Conservation (phyloP, 306 rosid genomes). For the Medicago lupulina region DNA sequence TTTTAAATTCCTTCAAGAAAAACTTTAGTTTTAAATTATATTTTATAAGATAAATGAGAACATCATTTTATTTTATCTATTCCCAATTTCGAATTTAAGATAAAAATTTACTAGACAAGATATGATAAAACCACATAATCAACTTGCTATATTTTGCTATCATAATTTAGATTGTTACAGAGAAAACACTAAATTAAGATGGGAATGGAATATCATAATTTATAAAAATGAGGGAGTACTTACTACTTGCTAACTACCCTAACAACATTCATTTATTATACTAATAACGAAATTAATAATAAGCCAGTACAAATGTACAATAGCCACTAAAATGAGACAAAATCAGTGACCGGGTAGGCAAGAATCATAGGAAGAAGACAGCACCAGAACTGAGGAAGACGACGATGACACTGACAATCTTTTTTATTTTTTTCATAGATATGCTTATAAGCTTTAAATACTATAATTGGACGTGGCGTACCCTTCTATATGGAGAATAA, state of each 20-base stretch:
- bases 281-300: neutral
- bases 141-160: neutral
- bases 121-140: too few relatives aligned
- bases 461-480: neutral
- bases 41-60: too few relatives aligned
- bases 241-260: constrained; percentile 10
- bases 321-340: constrained; percentile 3
- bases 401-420: constrained; percentile 11
- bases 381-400: constrained; percentile 21
- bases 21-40: too few relatives aligned
- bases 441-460: neutral
- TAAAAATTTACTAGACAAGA: neutral
- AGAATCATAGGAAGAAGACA: constrained; percentile 20
- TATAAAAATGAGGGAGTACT: neutral
- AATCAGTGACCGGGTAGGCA: neutral
- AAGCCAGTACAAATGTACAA: neutral
- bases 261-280: neutral
- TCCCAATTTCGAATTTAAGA: neutral
- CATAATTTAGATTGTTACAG: neutral
- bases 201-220: neutral
- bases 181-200: too few relatives aligned
- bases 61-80: neutral
- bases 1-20: too few relatives aligned
- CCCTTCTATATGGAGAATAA: neutral
- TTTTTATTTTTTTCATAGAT: neutral